These are phyloP conservation scores for Fraxinus pennsylvanica DNA, from an alignment of 257 asterid genomes.

Conservation along the genomic window DNA sequence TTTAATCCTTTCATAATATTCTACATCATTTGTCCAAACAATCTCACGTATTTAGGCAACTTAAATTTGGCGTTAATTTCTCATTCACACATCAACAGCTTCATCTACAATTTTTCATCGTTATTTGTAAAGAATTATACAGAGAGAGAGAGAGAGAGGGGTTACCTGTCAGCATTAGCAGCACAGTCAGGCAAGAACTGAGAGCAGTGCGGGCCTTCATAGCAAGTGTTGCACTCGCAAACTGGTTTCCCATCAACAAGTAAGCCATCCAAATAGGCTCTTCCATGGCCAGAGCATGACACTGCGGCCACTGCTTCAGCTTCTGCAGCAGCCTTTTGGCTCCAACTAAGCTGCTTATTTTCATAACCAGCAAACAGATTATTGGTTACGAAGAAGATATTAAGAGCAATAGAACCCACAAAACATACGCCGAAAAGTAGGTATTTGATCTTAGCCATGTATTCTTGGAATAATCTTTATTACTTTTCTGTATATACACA, in stretches of 20 bases:
- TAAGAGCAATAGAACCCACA: slow-evolving; percentile 37
- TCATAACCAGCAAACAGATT: background rate
- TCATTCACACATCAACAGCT: no score
- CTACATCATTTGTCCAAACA: no score
- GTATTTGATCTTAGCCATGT: slow-evolving; percentile 25
- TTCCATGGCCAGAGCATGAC: slow-evolving; percentile 67
- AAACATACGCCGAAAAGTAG: slow-evolving; percentile 26
- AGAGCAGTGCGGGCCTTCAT: slow-evolving; percentile 58
- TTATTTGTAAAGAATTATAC: no score
- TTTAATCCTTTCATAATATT: no score
- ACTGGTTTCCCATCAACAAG: slow-evolving; percentile 35
- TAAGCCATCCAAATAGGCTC: slow-evolving; percentile 55
- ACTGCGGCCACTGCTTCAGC: slow-evolving; percentile 58
- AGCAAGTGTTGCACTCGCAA: slow-evolving; percentile 74
- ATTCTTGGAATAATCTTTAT: background rate
- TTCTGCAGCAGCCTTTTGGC: slow-evolving; percentile 53
- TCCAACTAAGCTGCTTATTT: slow-evolving; percentile 50
- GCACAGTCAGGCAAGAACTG: slow-evolving; percentile 37
- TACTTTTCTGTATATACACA: background rate
- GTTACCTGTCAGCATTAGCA: slow-evolving; percentile 55
- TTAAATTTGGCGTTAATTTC: no score
- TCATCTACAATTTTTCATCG: no score
- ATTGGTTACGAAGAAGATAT: slow-evolving; percentile 29
- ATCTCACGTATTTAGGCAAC: no score
- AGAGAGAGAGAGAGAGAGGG: no score